Evolutionary conservation across 306 rosid genomes (phyloP), one percentile per base, ranked within the genome.

Genomic region (Cicer cuneatum): DNA sequence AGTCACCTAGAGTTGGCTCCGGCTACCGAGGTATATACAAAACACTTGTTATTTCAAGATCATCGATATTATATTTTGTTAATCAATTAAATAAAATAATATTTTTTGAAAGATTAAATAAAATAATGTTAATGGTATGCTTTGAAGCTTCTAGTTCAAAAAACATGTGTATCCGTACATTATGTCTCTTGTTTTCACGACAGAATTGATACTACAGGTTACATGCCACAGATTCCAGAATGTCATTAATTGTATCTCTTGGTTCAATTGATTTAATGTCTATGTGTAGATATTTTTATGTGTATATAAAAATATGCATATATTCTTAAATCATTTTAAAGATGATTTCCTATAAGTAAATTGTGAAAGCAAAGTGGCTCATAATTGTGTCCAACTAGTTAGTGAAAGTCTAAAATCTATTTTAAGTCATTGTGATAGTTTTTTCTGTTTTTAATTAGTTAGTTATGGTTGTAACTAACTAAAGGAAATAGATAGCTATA

Each of bases 1-100:
- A 35, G 10, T 48, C 71, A 51, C 39, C 39, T 60, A 41, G 46
- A 71, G 77, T 38, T 42, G 82, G 77, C 84, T 83, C 65, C 87
- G 66, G 69, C 71, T 38, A 38, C 77, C 82, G 71, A 84, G 82
- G 84, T 15, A 42, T 45, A 65, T 61, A 13, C 59, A 66, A 24
- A 68, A 80, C 29, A 54, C 57, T 68, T 72, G 8, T 65, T 48
- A 59, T 66, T 40, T 66, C 19, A 15, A 49, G 10, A 53, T 69
- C 60, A 9, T 73, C 0, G 8, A 52, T 75, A 9, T 68, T 42
- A 63, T 35, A 41, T 42, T 69, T 63, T 61, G 54, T 43, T 76
- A 57, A 54, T 76, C 15, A 72, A 68, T 66, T 51, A 18, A 76
- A 35, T 24, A 65, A 58, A 63, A n/a, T 1, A 24, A 29, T 39